These are phyloP conservation scores for Chalciporus sphaerocephalus DNA, from an alignment of 768 basidiomycete species.

Conservation along the genomic window DNA sequence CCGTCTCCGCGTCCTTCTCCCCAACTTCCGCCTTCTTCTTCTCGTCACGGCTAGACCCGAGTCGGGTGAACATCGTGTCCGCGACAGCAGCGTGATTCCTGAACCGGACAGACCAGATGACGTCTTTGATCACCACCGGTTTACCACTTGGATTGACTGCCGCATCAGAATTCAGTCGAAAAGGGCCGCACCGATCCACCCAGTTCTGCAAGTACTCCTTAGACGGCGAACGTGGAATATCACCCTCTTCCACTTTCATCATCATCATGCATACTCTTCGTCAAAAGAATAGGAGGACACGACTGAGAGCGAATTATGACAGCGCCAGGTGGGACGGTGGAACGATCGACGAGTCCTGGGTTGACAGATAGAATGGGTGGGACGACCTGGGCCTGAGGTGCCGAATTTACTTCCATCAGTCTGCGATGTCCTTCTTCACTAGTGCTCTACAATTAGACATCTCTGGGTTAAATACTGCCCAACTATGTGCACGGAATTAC, in stretches of 20 bases:
- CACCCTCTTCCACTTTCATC: conserved; percentile 28
- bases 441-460: too few relatives aligned
- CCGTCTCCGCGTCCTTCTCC: background rate
- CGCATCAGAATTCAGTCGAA: conserved; percentile 30
- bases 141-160: conserved; percentile 26
- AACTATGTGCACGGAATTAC: too few relatives aligned
- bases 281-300: too few relatives aligned
- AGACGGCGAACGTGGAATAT: conserved; percentile 35
- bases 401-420: too few relatives aligned
- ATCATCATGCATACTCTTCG: too few relatives aligned
- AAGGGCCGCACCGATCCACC: conserved; percentile 37
- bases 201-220: conserved; percentile 42
- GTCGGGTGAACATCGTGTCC: conserved; percentile 33
- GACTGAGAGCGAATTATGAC: too few relatives aligned
- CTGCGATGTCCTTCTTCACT: too few relatives aligned
- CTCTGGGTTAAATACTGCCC: too few relatives aligned
- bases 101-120: conserved; percentile 44
- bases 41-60: conserved; percentile 7
- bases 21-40: background rate
- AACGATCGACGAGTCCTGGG: too few relatives aligned
- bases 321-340: too few relatives aligned
- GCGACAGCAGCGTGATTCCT: conserved; percentile 41
- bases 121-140: conserved; percentile 31
- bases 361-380: too few relatives aligned
- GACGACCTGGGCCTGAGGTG: too few relatives aligned